phyloP scores from a whole-genome alignment of 257 asterid species.

The Jacaranda mimosifolia region DNA sequence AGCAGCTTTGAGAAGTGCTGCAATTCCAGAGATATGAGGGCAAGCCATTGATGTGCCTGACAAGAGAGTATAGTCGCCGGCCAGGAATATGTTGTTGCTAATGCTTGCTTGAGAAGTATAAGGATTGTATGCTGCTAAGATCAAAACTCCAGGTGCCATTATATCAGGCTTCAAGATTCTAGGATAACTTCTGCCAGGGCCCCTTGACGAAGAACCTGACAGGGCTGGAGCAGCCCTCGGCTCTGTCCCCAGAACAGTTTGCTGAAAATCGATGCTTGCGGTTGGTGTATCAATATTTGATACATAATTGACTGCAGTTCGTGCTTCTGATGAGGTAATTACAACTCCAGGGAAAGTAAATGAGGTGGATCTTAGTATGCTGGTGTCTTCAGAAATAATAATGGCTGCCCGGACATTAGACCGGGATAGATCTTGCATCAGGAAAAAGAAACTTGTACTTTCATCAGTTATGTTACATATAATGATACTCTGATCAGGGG shows the following conservation, averaged over 20 bases:
- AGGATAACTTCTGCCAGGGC: constrained; percentile 43
- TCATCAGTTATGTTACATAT: constrained; percentile 32
- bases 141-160: constrained; percentile 49
- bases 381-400: constrained; percentile 37
- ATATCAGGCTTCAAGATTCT: constrained; percentile 51
- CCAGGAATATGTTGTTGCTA: constrained; percentile 34
- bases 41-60: constrained; percentile 61
- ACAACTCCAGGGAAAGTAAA: constrained; percentile 46
- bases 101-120: neutral
- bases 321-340: constrained; percentile 39
- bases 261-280: constrained; percentile 46
- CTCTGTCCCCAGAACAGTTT: constrained; percentile 43
- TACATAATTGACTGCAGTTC: constrained; percentile 35
- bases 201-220: constrained; percentile 42
- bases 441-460: neutral
- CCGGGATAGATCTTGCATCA: constrained; percentile 9
- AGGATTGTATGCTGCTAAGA: constrained; percentile 47
- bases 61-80: constrained; percentile 33
- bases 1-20: constrained; percentile 48
- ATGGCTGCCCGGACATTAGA: constrained; percentile 43
- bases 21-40: constrained; percentile 57
- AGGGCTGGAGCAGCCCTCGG: constrained; percentile 52
- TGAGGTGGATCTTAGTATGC: constrained; percentile 23
- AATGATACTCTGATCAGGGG: constrained; percentile 34
- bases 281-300: constrained; percentile 3